Base-by-base conservation (phyloP, 2,329 filamentous ascomycete species). In the Colletotrichum acutatum region DNA sequence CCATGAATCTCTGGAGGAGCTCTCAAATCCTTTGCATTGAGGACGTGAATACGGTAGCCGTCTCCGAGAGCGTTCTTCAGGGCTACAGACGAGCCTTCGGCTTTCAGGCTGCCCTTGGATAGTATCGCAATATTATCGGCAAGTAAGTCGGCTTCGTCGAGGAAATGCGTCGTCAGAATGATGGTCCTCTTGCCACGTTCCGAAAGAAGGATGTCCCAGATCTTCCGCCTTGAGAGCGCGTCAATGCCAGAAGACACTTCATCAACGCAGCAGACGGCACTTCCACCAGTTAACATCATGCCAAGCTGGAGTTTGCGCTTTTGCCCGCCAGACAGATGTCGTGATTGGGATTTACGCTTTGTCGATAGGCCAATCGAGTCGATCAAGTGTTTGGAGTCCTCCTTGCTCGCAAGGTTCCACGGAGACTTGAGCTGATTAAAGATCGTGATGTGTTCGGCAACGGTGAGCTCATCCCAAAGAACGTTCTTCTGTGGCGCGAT, bases 211-310 rank as follows among this genome's bases (percentile, higher is more conserved):
- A 94, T 94, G 74, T 94, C 79, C 79, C 79, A 81, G 19, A 81
- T 79, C 37, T 80, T 80, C 37, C 79, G 76, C 1, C 93, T 85
- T 9, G 91, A 93, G 0, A 95, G 82, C 0, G 93, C 92, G 79
- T 95, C 93, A 11, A 95, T 84, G 9, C 93, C 93, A 58, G 90
- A 93, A 9, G 90, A 92, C 6, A 94, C 92, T 79, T 95, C 93
- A 75, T 95, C 93, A 14, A 94, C 88, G 76, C 92, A 91, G 79
- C 93, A 95, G 4, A 95, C 87, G 22, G 88, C 88, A 58, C 91
- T 93, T 8, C 92, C 93, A 62, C 93, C 93, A 1, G 92, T 93
- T 74, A 95, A 90, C 92, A 94, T 94, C 86, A 94, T 93, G 1
- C 92, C 92, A 5, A 95, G 84, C 79, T 95, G 93, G 7, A 94